Percentiles rank a stretch among this genome's conserved stretches.
These are phyloP conservation scores for Chalciporus sphaerocephalus DNA, from an alignment of 768 basidiomycete genomes.

Conservation along the genomic window DNA sequence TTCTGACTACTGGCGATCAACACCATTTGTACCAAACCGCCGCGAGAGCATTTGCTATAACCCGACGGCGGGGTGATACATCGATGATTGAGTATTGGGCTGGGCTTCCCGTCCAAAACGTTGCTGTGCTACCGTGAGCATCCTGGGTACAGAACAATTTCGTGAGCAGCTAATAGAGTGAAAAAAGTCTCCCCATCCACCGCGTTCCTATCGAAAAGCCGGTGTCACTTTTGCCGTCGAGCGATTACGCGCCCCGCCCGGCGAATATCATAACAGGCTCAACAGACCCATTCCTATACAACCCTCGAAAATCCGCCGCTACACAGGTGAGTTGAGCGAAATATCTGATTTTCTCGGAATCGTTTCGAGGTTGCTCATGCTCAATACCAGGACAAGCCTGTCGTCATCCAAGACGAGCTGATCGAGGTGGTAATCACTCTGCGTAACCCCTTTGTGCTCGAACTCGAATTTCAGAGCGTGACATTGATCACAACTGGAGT, in stretches of 20 bases:
- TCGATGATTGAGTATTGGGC: conserved; percentile 83
- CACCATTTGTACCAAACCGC: conserved; percentile 71
- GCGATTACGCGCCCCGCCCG: conserved; percentile 35
- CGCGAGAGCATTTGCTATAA: conserved; percentile 64
- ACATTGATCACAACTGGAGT: conserved; percentile 82
- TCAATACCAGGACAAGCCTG: conserved; percentile 44
- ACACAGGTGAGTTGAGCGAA: conserved; percentile 46
- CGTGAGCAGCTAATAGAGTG: conserved; percentile 5
- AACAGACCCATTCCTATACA: conserved; percentile 86
- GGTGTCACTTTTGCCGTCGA: conserved; percentile 46
- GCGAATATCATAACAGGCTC: conserved; percentile 51
- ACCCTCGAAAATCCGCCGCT: conserved; percentile 65
- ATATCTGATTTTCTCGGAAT: not conserved
- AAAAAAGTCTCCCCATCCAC: conserved; percentile 59
- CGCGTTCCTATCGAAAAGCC: conserved; percentile 75
- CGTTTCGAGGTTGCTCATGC: conserved; percentile 1
- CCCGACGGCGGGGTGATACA: conserved; percentile 71
- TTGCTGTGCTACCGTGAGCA: conserved; percentile 73
- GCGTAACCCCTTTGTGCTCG: conserved; percentile 91
- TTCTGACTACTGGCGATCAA: conserved; percentile 75
- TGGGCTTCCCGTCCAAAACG: conserved; percentile 69
- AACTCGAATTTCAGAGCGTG: conserved; percentile 80
- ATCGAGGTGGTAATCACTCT: conserved; percentile 80
- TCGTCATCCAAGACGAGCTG: conserved; percentile 78
- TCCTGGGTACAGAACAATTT: conserved; percentile 1